phyloP scores from a whole-genome alignment of 2,329 filamentous ascomycete species.

The Cryphonectria parasitica region DNA sequence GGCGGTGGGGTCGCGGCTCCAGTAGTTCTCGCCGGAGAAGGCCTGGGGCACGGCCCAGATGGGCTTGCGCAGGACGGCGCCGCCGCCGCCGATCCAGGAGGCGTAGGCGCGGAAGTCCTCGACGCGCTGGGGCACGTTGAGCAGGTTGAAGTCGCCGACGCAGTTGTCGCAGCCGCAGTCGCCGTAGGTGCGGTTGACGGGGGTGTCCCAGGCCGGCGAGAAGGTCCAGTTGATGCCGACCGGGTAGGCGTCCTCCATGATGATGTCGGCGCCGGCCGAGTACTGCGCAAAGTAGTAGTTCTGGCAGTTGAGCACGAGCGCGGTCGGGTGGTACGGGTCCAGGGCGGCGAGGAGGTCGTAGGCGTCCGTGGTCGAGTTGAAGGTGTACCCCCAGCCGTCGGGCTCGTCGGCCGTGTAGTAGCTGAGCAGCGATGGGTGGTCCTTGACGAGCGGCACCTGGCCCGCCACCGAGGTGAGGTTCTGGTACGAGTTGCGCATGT shows the following conservation, averaged over 20 bases:
- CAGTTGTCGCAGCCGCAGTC: constrained; percentile 69
- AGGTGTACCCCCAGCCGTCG: constrained; percentile 59
- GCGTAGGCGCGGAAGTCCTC: constrained; percentile 46
- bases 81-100: constrained; percentile 43
- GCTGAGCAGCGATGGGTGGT: constrained; percentile 46
- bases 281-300: constrained; percentile 65
- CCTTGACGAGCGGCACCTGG: constrained; percentile 46
- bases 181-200: constrained; percentile 62
- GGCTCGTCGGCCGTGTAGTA: constrained; percentile 56
- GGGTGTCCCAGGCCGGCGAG: constrained; percentile 56
- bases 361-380: constrained; percentile 48
- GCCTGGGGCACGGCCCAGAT: constrained; percentile 52
- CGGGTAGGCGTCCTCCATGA: constrained; percentile 65
- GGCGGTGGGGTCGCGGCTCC: constrained; percentile 49
- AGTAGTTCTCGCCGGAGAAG: constrained; percentile 53
- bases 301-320: constrained; percentile 63
- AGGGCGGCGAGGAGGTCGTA: constrained; percentile 51
- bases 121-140: constrained; percentile 52
- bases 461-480: constrained; percentile 46
- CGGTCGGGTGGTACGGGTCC: constrained; percentile 65
- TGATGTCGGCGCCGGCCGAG: constrained; percentile 57
- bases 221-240: constrained; percentile 59
- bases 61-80: constrained; percentile 50
- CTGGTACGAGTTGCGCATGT: constrained; percentile 48
- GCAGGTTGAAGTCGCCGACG: constrained; percentile 45